Percentiles rank a stretch among this genome's conserved stretches.
phyloP scores from a whole-genome alignment of 805 yeast species.

The Nakazawaea laoshanensis region DNA sequence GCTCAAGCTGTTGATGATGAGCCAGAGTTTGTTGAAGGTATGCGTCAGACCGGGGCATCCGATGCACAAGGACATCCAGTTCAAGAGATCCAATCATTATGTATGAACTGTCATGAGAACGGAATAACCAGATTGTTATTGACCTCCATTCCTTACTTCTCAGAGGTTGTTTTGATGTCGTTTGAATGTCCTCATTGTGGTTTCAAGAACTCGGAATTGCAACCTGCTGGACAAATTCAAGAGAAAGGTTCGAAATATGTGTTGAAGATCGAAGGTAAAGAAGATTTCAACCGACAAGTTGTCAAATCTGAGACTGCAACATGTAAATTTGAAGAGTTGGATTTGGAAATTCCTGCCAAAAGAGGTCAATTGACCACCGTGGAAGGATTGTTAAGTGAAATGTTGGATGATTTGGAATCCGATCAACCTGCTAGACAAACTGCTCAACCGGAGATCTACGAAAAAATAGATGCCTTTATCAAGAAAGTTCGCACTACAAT shows the following conservation, averaged over 20 bases:
- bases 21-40: constrained; percentile 22
- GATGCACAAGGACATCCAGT: constrained; percentile 91
- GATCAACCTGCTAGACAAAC: constrained; percentile 79
- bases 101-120: constrained; percentile 89
- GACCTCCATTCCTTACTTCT: constrained; percentile 85
- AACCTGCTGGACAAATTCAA: constrained; percentile 90
- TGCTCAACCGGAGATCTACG: constrained; percentile 65
- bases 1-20: constrained; percentile 37
- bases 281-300: constrained; percentile 83
- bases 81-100: constrained; percentile 88
- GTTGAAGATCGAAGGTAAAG: constrained; percentile 55
- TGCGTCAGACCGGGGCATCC: constrained; percentile 63
- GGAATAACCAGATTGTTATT: constrained; percentile 80
- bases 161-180: constrained; percentile 89
- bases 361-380: constrained; percentile 89
- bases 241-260: constrained; percentile 76
- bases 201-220: constrained; percentile 84
- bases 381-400: constrained; percentile 81
- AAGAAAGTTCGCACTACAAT: constrained; percentile 49
- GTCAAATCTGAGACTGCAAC: constrained; percentile 84
- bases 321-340: constrained; percentile 74
- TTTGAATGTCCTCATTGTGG: constrained; percentile 95
- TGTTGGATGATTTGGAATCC: constrained; percentile 67
- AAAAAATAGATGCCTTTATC: constrained; percentile 67
- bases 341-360: constrained; percentile 91